Base-by-base conservation (phyloP, 441 rosid genomes). In the Viola pubescens region DNA sequence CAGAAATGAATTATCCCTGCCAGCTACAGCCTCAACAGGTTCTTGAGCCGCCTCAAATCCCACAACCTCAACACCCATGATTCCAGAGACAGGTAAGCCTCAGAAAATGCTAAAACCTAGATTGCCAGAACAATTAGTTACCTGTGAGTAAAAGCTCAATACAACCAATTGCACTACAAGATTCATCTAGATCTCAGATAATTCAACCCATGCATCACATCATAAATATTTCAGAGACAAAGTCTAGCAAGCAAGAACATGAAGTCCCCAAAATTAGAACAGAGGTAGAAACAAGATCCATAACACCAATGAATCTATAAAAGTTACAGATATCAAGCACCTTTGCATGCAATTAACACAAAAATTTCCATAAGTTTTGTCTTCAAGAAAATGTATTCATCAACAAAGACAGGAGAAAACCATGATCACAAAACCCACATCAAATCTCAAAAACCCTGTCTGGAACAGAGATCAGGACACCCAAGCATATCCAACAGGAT, bases 21-120 rank as follows among this genome's bases (percentile, higher is more conserved):
- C 80, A 71, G 59, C n/a, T 10, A 70, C 77, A 65, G 69, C 53
- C 56, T 74, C 83, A 9, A 64, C 64, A 5, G 87, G 68, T 55
- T 64, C 70, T 48, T 75, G 80, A 11, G 77, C 80, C 77, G 68
- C 74, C 68, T 87, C 95, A 45, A 77, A 69, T 63, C 74, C 79
- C 59, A 56, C 69, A 62, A 83, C 76, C 78, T 82, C 87, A 64
- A 85, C 68, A 56, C 87, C 87, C 94, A 87, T 87, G 39, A 45
- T 63, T 69, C 68, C 52, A 55, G 49, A 41, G 45, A 57, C 57
- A 56, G 42, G 48, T 61, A 37, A 59, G 37, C 73, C 48, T 11
- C 26, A 50, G 37, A 51, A 40, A 70, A 50, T 13, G 13, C 37
- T 49, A 47, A 58, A 40, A 41, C 26, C 61, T 64, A 13, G 64